Conservation (phyloP, 176 grass and related monocot species). For the Ensete glaucum region DNA sequence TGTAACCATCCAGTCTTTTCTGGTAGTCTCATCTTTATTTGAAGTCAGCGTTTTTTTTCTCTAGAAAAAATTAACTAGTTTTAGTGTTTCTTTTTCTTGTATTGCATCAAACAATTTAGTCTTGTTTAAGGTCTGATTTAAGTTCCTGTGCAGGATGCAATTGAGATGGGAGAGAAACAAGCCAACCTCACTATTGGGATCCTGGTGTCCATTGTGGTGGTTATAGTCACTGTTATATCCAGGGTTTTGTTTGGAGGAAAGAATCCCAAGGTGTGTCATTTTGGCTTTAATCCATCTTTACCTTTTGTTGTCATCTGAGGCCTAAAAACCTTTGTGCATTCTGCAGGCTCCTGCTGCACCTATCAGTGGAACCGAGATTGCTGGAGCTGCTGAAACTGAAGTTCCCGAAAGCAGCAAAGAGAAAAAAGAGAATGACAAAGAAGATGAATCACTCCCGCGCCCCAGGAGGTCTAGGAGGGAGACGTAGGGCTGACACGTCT, state of each 20-base stretch:
- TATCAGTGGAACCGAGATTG: slow-evolving; percentile 10
- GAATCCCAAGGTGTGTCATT: slow-evolving; percentile 50
- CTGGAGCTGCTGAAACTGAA: slow-evolving; percentile 12
- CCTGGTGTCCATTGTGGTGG: slow-evolving; percentile 45
- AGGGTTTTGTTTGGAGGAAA: slow-evolving; percentile 61
- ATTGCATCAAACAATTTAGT: not conserved
- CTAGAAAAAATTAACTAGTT: not conserved
- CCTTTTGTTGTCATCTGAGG: not conserved
- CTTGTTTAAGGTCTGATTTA: too few species aligned
- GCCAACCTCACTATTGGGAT: slow-evolving; percentile 69
- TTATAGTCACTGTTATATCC: slow-evolving; percentile 47
- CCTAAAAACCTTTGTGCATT: not conserved
- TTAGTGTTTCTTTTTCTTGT: not conserved
- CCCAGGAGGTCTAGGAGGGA: slow-evolving; percentile 15
- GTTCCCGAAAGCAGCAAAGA: slow-evolving; percentile 46
- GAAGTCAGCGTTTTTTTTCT: not conserved
- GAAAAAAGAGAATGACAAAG: slow-evolving; percentile 36
- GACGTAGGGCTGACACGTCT: slow-evolving; percentile 1
- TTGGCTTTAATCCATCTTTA: too few species aligned
- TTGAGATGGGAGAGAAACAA: slow-evolving; percentile 95
- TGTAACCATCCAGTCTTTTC: too few species aligned
- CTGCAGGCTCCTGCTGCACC: slow-evolving; percentile 28
- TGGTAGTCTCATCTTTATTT: too few species aligned
- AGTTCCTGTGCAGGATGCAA: slow-evolving; percentile 42
- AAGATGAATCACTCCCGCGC: slow-evolving; percentile 9